These are phyloP conservation scores for Penicillium verhagenii DNA, from an alignment of 495 filamentous ascomycete genomes.

Conservation along the genomic window DNA sequence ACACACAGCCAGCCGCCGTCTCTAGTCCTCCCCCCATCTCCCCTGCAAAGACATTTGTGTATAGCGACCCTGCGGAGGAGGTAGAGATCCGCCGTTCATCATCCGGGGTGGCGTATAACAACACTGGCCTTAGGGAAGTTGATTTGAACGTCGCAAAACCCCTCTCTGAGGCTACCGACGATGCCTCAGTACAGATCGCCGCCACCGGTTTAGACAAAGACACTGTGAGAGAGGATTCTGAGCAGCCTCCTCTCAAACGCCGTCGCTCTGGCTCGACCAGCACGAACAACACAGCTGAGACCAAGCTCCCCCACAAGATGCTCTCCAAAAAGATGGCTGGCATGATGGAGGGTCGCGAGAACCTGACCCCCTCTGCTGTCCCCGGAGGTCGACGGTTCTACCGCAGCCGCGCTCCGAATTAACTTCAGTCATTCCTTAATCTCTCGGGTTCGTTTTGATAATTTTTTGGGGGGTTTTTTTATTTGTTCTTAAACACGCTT, in stretches of 20 bases:
- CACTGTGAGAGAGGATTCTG: conserved; percentile 36
- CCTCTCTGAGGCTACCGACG: conserved; percentile 26
- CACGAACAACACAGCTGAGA: conserved; percentile 26
- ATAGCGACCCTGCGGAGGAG: conserved; percentile 44
- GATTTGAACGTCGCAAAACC: conserved; percentile 51
- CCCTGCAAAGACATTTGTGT: conserved; percentile 42
- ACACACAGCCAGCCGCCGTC: conserved; percentile 17
- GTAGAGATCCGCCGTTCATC: conserved; percentile 39
- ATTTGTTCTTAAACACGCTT: not conserved
- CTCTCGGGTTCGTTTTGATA: conserved; percentile 1
- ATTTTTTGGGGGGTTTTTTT: conserved; percentile 6
- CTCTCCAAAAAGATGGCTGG: conserved; percentile 43
- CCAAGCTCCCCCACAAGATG: conserved; percentile 43
- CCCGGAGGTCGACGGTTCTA: conserved; percentile 25
- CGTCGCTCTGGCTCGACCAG: conserved; percentile 43
- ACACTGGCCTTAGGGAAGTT: conserved; percentile 55
- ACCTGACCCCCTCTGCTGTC: conserved; percentile 47
- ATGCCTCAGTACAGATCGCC: conserved; percentile 12
- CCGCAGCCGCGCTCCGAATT: conserved; percentile 30
- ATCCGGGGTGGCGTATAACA: conserved; percentile 37
- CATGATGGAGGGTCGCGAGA: conserved; percentile 60
- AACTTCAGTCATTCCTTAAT: conserved; percentile 1
- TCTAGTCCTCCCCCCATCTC: conserved; percentile 23
- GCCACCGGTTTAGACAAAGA: conserved; percentile 19
- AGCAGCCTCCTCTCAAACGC: conserved; percentile 53